Conservation (phyloP, 441 rosid genomes). For the Erodium texanum region DNA sequence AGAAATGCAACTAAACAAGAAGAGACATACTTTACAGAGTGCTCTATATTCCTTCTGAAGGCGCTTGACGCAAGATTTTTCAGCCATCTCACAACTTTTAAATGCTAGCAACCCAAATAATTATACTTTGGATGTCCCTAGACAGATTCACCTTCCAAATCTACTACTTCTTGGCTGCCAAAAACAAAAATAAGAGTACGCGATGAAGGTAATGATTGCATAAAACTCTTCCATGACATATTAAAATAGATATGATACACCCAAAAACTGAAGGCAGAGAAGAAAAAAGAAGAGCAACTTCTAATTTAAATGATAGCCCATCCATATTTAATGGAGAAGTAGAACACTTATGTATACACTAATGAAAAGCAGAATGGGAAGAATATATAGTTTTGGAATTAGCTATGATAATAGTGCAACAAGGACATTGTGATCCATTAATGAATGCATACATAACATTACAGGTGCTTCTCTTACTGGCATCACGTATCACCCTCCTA, state of each 20-base stretch:
- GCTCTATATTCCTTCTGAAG: slow-evolving; percentile 96
- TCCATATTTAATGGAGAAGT: not conserved
- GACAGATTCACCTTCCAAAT: slow-evolving; percentile 11
- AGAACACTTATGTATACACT: not conserved
- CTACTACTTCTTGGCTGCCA: slow-evolving; percentile 1
- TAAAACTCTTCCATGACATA: not conserved
- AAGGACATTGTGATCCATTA: not conserved
- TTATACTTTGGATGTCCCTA: slow-evolving; percentile 9
- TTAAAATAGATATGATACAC: not conserved
- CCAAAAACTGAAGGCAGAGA: not conserved
- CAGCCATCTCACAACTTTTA: slow-evolving; percentile 54
- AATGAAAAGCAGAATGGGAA: not conserved
- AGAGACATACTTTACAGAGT: slow-evolving; percentile 62
- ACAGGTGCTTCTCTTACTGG: not conserved
- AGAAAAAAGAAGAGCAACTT: not conserved
- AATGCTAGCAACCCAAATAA: slow-evolving; percentile 9
- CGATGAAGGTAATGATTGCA: not conserved
- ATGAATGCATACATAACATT: not conserved
- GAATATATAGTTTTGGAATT: not conserved
- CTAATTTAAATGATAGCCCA: not conserved
- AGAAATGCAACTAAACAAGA: slow-evolving; percentile 1
- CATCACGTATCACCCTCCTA: not conserved
- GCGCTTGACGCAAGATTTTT: slow-evolving; percentile 76
- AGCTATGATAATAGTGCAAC: not conserved
- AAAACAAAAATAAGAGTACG: slow-evolving; percentile 8